A percentile compares a stretch with the other conserved stretches of the same genome.
Conservation (phyloP, 2,329 filamentous ascomycete genomes). For the Diaporthe sp. region DNA sequence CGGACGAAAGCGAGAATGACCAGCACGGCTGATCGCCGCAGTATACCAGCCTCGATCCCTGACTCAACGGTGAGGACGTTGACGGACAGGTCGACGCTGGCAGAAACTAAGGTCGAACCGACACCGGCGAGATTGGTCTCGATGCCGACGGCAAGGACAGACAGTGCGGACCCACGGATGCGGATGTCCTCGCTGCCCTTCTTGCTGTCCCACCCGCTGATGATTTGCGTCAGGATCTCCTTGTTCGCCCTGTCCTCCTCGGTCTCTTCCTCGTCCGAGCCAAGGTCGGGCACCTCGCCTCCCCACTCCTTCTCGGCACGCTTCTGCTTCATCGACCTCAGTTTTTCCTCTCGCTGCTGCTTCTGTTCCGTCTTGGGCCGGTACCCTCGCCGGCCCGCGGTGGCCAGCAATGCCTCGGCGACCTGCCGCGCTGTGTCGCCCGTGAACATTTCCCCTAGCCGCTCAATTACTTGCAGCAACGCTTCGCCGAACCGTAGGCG, state of each 20-base stretch:
- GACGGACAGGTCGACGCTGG: slow-evolving; percentile 73
- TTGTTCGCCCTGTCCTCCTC: slow-evolving; percentile 61
- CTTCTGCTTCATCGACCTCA: slow-evolving; percentile 62
- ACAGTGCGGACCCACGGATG: slow-evolving; percentile 77
- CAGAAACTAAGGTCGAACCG: slow-evolving; percentile 65
- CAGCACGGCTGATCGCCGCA: slow-evolving; percentile 76
- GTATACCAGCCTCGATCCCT: slow-evolving; percentile 71
- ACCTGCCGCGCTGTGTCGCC: slow-evolving; percentile 67
- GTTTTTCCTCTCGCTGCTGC: slow-evolving; percentile 65
- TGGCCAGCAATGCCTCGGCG: slow-evolving; percentile 71
- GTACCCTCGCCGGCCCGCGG: slow-evolving; percentile 74
- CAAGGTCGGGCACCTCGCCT: slow-evolving; percentile 64
- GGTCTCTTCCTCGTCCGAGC: slow-evolving; percentile 60
- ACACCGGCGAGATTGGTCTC: slow-evolving; percentile 73
- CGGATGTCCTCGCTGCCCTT: slow-evolving; percentile 77
- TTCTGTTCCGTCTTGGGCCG: slow-evolving; percentile 71
- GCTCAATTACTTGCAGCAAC: slow-evolving; percentile 74
- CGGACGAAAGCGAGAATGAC: slow-evolving; percentile 73
- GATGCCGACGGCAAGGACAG: slow-evolving; percentile 71
- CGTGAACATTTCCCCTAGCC: slow-evolving; percentile 68
- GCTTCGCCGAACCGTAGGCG: slow-evolving; percentile 79
- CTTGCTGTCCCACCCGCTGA: slow-evolving; percentile 77
- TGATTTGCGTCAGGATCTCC: slow-evolving; percentile 69
- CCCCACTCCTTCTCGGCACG: slow-evolving; percentile 69
- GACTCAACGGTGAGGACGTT: slow-evolving; percentile 74